Evolutionary conservation across 2,329 filamentous ascomycete genomes (phyloP).

Genomic region (Didymella exigua): DNA sequence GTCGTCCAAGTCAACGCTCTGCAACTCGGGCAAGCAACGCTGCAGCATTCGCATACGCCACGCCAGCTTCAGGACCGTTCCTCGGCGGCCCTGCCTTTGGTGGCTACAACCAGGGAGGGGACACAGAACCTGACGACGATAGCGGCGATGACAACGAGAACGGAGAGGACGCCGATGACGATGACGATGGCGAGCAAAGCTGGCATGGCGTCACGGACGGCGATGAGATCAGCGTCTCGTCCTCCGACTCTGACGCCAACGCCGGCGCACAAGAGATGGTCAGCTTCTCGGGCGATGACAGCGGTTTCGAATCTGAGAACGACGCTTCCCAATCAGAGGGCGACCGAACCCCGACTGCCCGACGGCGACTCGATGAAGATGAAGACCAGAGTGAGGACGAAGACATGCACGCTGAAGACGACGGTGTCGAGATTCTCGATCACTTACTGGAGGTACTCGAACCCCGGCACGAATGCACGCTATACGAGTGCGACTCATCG

Average conservation of each 20-base stretch:
- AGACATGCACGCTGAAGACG: conserved; percentile 11
- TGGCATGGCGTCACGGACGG: conserved; percentile 30
- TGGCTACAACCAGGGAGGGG: conserved; percentile 36
- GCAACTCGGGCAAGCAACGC: conserved; percentile 32
- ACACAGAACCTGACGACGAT: conserved; percentile 44
- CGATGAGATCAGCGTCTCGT: conserved; percentile 25
- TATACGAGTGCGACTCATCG: conserved; percentile 18
- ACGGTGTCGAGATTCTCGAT: conserved; percentile 28
- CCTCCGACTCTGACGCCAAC: conserved; percentile 17
- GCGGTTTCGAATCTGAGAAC: conserved; percentile 38
- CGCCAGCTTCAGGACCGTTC: conserved; percentile 65
- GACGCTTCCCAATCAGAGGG: conserved; percentile 29
- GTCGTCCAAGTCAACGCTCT: conserved; percentile 53
- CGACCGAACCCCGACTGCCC: conserved; percentile 7
- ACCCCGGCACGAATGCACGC: conserved; percentile 14
- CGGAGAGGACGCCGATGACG: conserved; percentile 35
- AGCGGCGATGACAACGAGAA: conserved; percentile 37
- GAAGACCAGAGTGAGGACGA: conserved; percentile 18
- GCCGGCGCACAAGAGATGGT: conserved; percentile 38
- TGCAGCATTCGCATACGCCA: conserved; percentile 74
- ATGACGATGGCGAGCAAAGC: conserved; percentile 33
- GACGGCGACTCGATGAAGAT: conserved; percentile 15
- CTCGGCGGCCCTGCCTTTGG: conserved; percentile 35
- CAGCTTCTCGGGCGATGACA: conserved; percentile 45
- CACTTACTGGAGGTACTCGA: conserved; percentile 30